These are phyloP conservation scores for Lignosus rhinocerotis DNA, from an alignment of 1,284 basidiomycete species.

Conservation along the genomic window DNA sequence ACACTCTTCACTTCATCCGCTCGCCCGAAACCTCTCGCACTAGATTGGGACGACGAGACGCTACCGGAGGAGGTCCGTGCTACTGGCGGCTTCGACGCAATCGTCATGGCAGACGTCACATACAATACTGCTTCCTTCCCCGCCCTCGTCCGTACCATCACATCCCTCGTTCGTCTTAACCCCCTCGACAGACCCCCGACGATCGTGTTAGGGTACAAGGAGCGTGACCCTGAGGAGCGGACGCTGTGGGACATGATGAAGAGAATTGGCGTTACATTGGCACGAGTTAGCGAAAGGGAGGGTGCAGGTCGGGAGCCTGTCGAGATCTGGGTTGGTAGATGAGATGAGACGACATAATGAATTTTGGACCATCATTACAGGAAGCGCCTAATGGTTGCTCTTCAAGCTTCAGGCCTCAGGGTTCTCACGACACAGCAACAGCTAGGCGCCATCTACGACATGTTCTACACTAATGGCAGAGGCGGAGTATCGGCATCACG, in stretches of 20 bases:
- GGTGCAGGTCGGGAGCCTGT: slow-evolving; percentile 63
- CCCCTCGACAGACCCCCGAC: slow-evolving; percentile 35
- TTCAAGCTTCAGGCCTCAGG: too few relatives aligned
- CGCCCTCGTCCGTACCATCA: slow-evolving; percentile 58
- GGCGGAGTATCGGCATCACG: too few relatives aligned
- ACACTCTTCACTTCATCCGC: slow-evolving; percentile 31
- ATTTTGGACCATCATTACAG: background rate
- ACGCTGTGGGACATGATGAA: slow-evolving; percentile 62
- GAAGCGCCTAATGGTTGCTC: background rate
- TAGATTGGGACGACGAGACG: slow-evolving; percentile 73
- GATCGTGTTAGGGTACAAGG: slow-evolving; percentile 80
- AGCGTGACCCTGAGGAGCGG: slow-evolving; percentile 74
- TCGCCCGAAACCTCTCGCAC: slow-evolving; percentile 45
- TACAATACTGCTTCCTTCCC: slow-evolving; percentile 87
- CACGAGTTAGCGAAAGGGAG: slow-evolving; percentile 50
- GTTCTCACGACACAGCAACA: too few relatives aligned
- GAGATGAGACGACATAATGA: background rate
- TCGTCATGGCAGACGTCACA: slow-evolving; percentile 88
- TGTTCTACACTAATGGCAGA: too few relatives aligned
- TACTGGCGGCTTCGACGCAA: slow-evolving; percentile 49
- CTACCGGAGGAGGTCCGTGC: slow-evolving; percentile 48
- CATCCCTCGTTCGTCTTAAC: slow-evolving; percentile 40
- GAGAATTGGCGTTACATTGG: slow-evolving; percentile 51
- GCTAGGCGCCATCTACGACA: too few relatives aligned
- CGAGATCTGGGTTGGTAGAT: slow-evolving; percentile 69